Evolutionary conservation across 2,329 filamentous ascomycete genomes (phyloP).

Genomic region (Claviceps fusiformis): DNA sequence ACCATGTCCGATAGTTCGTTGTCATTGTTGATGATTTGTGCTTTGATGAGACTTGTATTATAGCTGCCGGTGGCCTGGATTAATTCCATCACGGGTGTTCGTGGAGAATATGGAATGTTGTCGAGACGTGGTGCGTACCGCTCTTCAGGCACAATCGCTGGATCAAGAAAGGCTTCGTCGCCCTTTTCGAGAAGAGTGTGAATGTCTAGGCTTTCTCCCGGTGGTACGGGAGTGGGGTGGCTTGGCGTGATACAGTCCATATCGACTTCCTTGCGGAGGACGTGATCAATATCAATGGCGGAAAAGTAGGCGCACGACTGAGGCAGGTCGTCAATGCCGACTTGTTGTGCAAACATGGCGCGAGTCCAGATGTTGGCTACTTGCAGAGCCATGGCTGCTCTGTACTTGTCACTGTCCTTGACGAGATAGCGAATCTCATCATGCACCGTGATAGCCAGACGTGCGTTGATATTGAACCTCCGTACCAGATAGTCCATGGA

Average conservation of each 20-base stretch:
- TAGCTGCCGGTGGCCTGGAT: slow-evolving; percentile 37
- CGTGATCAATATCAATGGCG: slow-evolving; percentile 86
- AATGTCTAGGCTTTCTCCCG: slow-evolving; percentile 82
- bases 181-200: slow-evolving; percentile 62
- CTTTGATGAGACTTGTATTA: slow-evolving; percentile 56
- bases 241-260: slow-evolving; percentile 95
- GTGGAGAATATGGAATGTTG: slow-evolving; percentile 52
- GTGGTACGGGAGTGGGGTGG: slow-evolving; percentile 62
- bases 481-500: slow-evolving; percentile 87
- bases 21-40: slow-evolving; percentile 68
- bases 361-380: slow-evolving; percentile 92
- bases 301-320: slow-evolving; percentile 94
- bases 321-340: slow-evolving; percentile 88
- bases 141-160: slow-evolving; percentile 41
- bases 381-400: slow-evolving; percentile 83
- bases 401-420: slow-evolving; percentile 71
- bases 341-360: slow-evolving; percentile 93
- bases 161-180: slow-evolving; percentile 53
- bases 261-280: slow-evolving; percentile 94
- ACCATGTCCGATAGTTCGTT: slow-evolving; percentile 62
- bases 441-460: slow-evolving; percentile 86
- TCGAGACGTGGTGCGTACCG: slow-evolving; percentile 42
- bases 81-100: slow-evolving; percentile 66
- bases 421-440: slow-evolving; percentile 96
- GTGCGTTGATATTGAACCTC: slow-evolving; percentile 71